These are phyloP conservation scores for Russula earlei DNA, from an alignment of 768 basidiomycete species.

Conservation along the genomic window DNA sequence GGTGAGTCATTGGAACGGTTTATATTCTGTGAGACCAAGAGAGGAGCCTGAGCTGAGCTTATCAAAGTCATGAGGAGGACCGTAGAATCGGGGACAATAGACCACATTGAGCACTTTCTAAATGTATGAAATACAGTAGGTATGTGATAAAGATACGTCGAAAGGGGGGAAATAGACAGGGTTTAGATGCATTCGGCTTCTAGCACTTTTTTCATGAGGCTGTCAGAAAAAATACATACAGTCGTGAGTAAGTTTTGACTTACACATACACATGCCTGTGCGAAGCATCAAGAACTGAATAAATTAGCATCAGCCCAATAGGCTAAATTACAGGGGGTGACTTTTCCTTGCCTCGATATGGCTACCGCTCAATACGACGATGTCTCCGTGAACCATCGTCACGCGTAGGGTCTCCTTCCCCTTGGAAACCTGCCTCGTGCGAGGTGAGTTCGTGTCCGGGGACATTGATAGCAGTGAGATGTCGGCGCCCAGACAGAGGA, in stretches of 20 bases:
- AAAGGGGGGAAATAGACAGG: not conserved
- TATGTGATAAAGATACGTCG: slow-evolving; percentile 9
- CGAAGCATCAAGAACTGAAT: slow-evolving; percentile 6
- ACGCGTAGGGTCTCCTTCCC: slow-evolving; percentile 15
- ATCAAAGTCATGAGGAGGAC: not conserved
- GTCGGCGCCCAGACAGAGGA: slow-evolving; percentile 19
- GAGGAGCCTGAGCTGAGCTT: too few species aligned
- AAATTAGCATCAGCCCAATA: not conserved
- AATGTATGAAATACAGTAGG: not conserved
- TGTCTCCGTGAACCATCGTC: slow-evolving; percentile 18
- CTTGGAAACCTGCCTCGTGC: not conserved
- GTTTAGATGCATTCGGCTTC: slow-evolving; percentile 11
- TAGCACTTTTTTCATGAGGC: slow-evolving; percentile 5
- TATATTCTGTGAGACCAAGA: too few species aligned
- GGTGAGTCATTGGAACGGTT: not conserved
- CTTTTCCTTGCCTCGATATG: slow-evolving; percentile 5
- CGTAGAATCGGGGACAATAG: not conserved
- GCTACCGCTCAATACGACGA: slow-evolving; percentile 4
- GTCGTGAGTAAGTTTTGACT: not conserved
- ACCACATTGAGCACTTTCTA: not conserved
- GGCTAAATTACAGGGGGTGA: not conserved
- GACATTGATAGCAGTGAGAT: not conserved
- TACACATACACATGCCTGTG: slow-evolving; percentile 17
- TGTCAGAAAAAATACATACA: not conserved
- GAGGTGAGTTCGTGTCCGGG: not conserved